These are phyloP conservation scores for Verticillium albo-atrum DNA, from an alignment of 2,329 filamentous ascomycete species.

Conservation along the genomic window DNA sequence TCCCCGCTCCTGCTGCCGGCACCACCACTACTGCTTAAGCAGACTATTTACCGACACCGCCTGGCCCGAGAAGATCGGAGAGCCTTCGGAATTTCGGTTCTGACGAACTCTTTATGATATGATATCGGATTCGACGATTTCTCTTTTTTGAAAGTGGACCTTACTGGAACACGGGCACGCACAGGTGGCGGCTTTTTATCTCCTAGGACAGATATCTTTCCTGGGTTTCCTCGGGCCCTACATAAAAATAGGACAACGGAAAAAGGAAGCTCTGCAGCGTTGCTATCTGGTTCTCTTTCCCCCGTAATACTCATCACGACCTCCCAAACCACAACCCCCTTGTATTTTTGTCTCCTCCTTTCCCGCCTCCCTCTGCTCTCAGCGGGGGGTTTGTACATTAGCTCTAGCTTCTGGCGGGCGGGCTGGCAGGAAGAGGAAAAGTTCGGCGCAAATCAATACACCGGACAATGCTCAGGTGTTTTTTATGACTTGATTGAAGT, in stretches of 20 bases:
- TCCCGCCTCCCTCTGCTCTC: slow-evolving; percentile 21
- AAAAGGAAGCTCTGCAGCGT: slow-evolving; percentile 8
- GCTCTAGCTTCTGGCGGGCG: slow-evolving; percentile 22
- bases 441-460: slow-evolving; percentile 24
- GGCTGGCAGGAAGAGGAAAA: slow-evolving; percentile 18
- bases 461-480: slow-evolving; percentile 21
- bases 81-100: neutral
- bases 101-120: slow-evolving; percentile 6
- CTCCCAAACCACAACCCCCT: slow-evolving; percentile 3
- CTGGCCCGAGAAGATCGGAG: slow-evolving; percentile 17
- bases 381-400: slow-evolving; percentile 32
- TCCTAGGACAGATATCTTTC: slow-evolving; percentile 3
- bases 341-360: slow-evolving; percentile 23
- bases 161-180: slow-evolving; percentile 10
- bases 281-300: slow-evolving; percentile 15
- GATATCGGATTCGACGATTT: slow-evolving; percentile 14
- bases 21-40: neutral
- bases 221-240: neutral
- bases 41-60: neutral
- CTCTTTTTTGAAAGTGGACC: slow-evolving; percentile 12
- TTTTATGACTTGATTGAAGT: neutral
- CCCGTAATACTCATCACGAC: slow-evolving; percentile 14
- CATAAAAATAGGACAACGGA: slow-evolving; percentile 8
- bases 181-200: slow-evolving; percentile 23
- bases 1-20: slow-evolving; percentile 8